Percentiles rank a stretch among this genome's conserved stretches.
These are phyloP conservation scores for Aphanocladium album DNA, from an alignment of 2,329 filamentous ascomycete species.

Conservation along the genomic window DNA sequence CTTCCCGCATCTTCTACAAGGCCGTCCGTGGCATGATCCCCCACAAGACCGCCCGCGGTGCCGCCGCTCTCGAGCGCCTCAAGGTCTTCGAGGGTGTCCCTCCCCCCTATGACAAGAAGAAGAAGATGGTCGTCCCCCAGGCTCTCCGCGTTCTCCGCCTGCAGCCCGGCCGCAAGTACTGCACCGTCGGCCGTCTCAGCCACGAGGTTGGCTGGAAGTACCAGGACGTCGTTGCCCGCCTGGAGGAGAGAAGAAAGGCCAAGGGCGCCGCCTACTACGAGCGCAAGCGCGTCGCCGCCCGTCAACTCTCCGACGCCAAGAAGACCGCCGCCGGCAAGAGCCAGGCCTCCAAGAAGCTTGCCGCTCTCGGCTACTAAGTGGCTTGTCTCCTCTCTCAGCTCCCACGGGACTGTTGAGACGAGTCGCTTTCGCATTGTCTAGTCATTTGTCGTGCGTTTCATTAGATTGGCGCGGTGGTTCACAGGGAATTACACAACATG, in stretches of 20 bases:
- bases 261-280: constrained; percentile 99
- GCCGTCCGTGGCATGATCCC: constrained; percentile 99
- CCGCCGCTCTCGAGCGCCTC: constrained; percentile 92
- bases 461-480: constrained; percentile 52
- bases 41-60: constrained; percentile 98
- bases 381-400: neutral
- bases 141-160: constrained; percentile 92
- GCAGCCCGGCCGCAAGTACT: constrained; percentile 99
- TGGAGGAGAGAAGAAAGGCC: constrained; percentile 99
- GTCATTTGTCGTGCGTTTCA: constrained; percentile 46
- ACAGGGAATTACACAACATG: constrained; percentile 41
- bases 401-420: neutral
- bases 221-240: constrained; percentile 96
- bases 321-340: constrained; percentile 82
- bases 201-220: constrained; percentile 99
- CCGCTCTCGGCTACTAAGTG: constrained; percentile 13
- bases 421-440: constrained; percentile 33
- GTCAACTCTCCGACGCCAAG: constrained; percentile 88
- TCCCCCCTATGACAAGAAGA: constrained; percentile 99
- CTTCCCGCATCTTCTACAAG: constrained; percentile 99
- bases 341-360: constrained; percentile 63
- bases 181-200: constrained; percentile 94
- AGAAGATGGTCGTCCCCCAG: constrained; percentile 99
- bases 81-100: constrained; percentile 99
- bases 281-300: constrained; percentile 95